These are phyloP conservation scores for Verbascum thapsus DNA, from an alignment of 257 asterid genomes.

Conservation along the genomic window DNA sequence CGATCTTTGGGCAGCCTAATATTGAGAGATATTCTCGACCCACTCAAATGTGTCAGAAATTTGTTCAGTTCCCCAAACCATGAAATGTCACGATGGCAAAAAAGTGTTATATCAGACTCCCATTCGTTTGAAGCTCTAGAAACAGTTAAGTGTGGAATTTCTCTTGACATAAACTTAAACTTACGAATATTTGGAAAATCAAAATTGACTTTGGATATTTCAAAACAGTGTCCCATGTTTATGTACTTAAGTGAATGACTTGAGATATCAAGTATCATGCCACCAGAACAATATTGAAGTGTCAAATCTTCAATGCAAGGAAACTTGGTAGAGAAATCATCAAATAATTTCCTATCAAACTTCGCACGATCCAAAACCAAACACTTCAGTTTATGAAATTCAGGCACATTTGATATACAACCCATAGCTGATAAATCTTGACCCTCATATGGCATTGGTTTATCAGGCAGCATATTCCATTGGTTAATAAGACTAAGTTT, in stretches of 20 bases:
- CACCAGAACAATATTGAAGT: neutral
- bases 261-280: neutral
- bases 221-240: neutral
- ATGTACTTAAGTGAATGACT: conserved; percentile 20
- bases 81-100: neutral
- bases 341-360: neutral
- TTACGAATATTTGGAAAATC: conserved; percentile 19
- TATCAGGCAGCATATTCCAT: neutral
- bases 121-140: neutral
- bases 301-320: conserved; percentile 18
- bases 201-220: neutral
- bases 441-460: too few species aligned
- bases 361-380: neutral
- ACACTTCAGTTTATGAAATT: neutral
- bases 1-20: too few species aligned
- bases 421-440: neutral
- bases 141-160: neutral
- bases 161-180: neutral
- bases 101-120: neutral
- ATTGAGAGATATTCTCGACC: too few species aligned
- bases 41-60: too few species aligned
- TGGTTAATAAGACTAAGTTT: neutral
- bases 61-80: too few species aligned
- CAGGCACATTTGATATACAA: neutral
- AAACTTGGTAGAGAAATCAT: conserved; percentile 8